Evolutionary conservation across 2,329 filamentous ascomycete species (phyloP).

Genomic region (Penicillium crustosum): DNA sequence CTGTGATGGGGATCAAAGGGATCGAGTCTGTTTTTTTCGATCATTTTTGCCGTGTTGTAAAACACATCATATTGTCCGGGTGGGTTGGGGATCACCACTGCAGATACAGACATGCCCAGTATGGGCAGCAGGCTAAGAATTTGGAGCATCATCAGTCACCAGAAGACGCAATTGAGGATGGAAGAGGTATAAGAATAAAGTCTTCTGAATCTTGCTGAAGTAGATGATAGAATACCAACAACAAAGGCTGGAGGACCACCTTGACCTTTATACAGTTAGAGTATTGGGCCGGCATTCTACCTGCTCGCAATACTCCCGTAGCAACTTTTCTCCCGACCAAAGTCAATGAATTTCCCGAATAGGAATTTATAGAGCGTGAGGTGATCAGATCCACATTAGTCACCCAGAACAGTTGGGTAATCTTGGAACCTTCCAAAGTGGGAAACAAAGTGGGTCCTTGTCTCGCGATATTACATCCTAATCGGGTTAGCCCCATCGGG

Average conservation of each 20-base stretch:
- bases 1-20: slow-evolving; percentile 25
- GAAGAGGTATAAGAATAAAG: not conserved
- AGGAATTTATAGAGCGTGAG: not conserved
- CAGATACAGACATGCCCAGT: not conserved
- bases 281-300: not conserved
- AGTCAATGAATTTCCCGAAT: not conserved
- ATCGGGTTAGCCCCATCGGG: not conserved
- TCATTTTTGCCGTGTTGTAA: slow-evolving; percentile 8
- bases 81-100: not conserved
- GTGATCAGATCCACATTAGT: not conserved
- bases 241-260: not conserved
- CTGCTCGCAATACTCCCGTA: not conserved
- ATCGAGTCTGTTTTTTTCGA: slow-evolving; percentile 27
- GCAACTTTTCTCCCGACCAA: not conserved
- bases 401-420: not conserved
- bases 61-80: slow-evolving; percentile 11
- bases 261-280: not conserved
- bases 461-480: not conserved
- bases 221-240: not conserved
- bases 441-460: not conserved
- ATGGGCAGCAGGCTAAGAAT: not conserved
- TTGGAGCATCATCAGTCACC: not conserved
- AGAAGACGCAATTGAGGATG: not conserved
- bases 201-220: not conserved
- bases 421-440: not conserved